Evolutionary conservation across 2,329 filamentous ascomycete genomes (phyloP).

Genomic region (Botryotinia globosa): DNA sequence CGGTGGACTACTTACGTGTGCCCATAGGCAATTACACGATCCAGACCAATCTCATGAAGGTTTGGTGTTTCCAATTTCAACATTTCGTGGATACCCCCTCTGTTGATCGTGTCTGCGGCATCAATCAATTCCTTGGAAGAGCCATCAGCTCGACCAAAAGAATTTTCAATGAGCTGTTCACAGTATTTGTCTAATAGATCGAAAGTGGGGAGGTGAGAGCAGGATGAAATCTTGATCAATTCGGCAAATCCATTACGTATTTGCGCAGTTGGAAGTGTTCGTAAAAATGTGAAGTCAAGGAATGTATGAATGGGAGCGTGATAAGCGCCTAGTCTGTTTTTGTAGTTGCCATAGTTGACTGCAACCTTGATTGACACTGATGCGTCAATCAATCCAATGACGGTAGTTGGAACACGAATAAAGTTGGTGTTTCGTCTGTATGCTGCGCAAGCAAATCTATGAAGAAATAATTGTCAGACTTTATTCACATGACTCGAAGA

Average conservation of each 20-base stretch:
- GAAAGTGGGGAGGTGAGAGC: slow-evolving; percentile 64
- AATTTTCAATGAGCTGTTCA: slow-evolving; percentile 62
- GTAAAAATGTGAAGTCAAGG: slow-evolving; percentile 70
- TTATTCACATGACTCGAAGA: slow-evolving; percentile 17
- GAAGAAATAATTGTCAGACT: slow-evolving; percentile 31
- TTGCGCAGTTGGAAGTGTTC: slow-evolving; percentile 63
- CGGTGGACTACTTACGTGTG: slow-evolving; percentile 52
- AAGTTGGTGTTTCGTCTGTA: slow-evolving; percentile 72
- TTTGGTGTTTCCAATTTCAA: slow-evolving; percentile 71
- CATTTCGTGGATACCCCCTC: slow-evolving; percentile 70
- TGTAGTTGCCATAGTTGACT: slow-evolving; percentile 73
- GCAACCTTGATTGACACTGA: slow-evolving; percentile 77
- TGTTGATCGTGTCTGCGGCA: slow-evolving; percentile 65
- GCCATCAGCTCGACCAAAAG: slow-evolving; percentile 61
- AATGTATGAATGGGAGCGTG: slow-evolving; percentile 71
- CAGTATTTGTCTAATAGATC: slow-evolving; percentile 67
- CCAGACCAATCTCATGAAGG: slow-evolving; percentile 63
- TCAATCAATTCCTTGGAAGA: slow-evolving; percentile 53
- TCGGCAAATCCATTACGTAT: slow-evolving; percentile 73
- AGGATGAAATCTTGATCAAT: slow-evolving; percentile 73
- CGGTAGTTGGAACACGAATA: slow-evolving; percentile 70
- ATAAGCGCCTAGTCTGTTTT: slow-evolving; percentile 71
- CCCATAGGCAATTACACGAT: slow-evolving; percentile 70
- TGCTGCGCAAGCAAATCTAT: slow-evolving; percentile 65
- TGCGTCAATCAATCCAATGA: slow-evolving; percentile 73